Evolutionary conservation across 352 stramenopile genomes (phyloP).

Genomic region (Globisporangium parvum): DNA sequence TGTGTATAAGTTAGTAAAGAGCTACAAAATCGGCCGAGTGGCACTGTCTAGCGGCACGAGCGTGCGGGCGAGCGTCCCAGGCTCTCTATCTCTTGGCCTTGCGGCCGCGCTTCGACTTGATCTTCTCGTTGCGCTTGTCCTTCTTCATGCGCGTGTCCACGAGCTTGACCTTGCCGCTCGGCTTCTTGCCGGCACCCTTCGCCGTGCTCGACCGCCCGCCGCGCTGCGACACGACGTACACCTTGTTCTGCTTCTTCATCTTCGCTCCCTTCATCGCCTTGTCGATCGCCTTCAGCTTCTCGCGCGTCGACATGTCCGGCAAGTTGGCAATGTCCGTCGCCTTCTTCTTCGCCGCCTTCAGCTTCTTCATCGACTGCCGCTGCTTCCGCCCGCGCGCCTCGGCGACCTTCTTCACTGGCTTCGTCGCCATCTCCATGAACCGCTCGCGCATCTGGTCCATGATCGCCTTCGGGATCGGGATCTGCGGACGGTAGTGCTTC

Average conservation of each 20-base stretch:
- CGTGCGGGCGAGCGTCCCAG: not conserved
- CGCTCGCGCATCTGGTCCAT: conserved; percentile 97
- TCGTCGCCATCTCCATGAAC: conserved; percentile 94
- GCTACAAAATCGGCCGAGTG: not conserved
- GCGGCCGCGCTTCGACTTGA: conserved; percentile 76
- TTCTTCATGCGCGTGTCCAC: conserved; percentile 98
- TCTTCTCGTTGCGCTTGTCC: conserved; percentile 89
- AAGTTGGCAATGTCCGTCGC: conserved; percentile 94
- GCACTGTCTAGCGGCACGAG: not conserved
- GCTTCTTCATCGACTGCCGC: conserved; percentile 90
- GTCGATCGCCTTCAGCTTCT: conserved; percentile 98
- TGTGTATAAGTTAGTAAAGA: conserved; percentile 19
- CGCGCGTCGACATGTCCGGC: conserved; percentile 95
- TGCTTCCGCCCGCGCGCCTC: conserved; percentile 96
- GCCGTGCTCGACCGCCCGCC: conserved; percentile 45
- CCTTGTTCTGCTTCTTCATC: conserved; percentile 91
- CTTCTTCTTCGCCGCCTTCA: conserved; percentile 97
- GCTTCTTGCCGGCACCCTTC: conserved; percentile 69
- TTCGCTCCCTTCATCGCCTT: conserved; percentile 93
- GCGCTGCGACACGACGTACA: conserved; percentile 94
- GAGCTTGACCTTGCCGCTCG: conserved; percentile 91
- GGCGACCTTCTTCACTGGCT: conserved; percentile 99
- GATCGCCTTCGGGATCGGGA: conserved; percentile 95
- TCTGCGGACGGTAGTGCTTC: conserved; percentile 97
- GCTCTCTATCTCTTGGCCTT: conserved; percentile 81